These are phyloP conservation scores for Pythium phragmiticola DNA, from an alignment of 352 stramenopile genomes.

Conservation along the genomic window DNA sequence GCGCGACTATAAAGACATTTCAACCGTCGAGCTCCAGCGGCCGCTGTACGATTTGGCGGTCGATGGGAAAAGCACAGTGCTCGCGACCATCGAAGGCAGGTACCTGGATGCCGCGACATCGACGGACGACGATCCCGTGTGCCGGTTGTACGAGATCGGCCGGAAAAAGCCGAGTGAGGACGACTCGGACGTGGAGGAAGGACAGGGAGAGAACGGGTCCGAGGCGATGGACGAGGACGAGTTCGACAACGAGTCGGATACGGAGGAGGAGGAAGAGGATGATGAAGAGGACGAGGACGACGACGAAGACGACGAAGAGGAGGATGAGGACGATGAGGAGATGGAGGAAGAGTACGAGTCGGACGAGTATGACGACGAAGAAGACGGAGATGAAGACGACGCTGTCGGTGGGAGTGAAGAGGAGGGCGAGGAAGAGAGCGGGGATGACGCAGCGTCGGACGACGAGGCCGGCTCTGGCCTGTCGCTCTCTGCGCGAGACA, in stretches of 20 bases:
- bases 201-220: conserved; percentile 44
- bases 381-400: conserved; percentile 37
- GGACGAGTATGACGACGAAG: conserved; percentile 47
- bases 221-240: conserved; percentile 77
- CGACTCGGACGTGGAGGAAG: conserved; percentile 86
- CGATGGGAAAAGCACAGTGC: conserved; percentile 59
- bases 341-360: conserved; percentile 46
- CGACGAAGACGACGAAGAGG: conserved; percentile 49
- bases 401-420: conserved; percentile 29
- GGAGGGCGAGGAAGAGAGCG: conserved; percentile 36
- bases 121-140: conserved; percentile 75
- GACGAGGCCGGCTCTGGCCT: conserved; percentile 15
- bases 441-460: conserved; percentile 18
- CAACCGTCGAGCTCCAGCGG: conserved; percentile 76
- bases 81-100: conserved; percentile 73
- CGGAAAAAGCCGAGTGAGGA: conserved; percentile 82
- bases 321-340: conserved; percentile 41
- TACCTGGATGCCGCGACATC: conserved; percentile 62
- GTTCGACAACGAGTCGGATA: conserved; percentile 65
- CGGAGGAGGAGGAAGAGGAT: conserved; percentile 38
- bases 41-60: conserved; percentile 73
- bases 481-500: conserved; percentile 36
- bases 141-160: conserved; percentile 86
- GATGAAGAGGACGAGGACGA: conserved; percentile 53
- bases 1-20: conserved; percentile 83